These are phyloP conservation scores for Chrysanthemum makinoi DNA, from an alignment of 129 eudicot species.

Conservation along the genomic window DNA sequence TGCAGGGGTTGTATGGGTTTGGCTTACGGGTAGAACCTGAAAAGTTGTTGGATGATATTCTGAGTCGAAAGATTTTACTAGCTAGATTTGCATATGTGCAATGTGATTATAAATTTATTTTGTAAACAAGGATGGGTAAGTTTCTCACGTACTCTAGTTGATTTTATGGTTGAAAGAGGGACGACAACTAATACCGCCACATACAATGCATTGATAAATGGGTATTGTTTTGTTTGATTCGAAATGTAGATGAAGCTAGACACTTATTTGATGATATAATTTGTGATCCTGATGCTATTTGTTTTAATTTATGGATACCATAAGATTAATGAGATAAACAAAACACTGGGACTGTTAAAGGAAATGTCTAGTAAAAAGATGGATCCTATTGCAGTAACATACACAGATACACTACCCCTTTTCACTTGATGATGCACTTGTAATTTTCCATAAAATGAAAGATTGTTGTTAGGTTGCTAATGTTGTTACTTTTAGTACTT, in stretches of 20 bases:
- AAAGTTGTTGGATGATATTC: constrained; percentile 26
- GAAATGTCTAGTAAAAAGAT: constrained; percentile 16
- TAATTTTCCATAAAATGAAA: constrained; percentile 18
- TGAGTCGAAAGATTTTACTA: constrained; percentile 8
- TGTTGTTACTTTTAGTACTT: constrained; percentile 30
- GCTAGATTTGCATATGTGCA: constrained; percentile 16
- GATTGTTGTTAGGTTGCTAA: constrained; percentile 15
- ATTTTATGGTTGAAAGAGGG: constrained; percentile 25
- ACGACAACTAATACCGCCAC: constrained; percentile 12
- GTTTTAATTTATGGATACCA: constrained; percentile 31
- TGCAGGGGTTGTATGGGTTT: constrained; percentile 29
- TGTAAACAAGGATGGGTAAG: constrained; percentile 27
- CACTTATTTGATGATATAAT: constrained; percentile 18
- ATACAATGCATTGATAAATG: constrained; percentile 29
- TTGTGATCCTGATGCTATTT: constrained; percentile 8
- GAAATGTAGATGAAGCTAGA: constrained; percentile 24
- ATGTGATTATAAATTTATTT: constrained; percentile 12
- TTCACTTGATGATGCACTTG: constrained; percentile 28
- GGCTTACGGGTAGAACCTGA: constrained; percentile 21
- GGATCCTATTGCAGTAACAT: constrained; percentile 27
- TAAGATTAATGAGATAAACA: constrained; percentile 19
- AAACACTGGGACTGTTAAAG: constrained; percentile 3
- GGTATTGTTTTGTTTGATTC: constrained; percentile 16
- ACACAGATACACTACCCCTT: constrained; percentile 20
- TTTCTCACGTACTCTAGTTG: constrained; percentile 21